Evolutionary conservation across 2,329 filamentous ascomycete species (phyloP).

Genomic region (Aspergillus felis): DNA sequence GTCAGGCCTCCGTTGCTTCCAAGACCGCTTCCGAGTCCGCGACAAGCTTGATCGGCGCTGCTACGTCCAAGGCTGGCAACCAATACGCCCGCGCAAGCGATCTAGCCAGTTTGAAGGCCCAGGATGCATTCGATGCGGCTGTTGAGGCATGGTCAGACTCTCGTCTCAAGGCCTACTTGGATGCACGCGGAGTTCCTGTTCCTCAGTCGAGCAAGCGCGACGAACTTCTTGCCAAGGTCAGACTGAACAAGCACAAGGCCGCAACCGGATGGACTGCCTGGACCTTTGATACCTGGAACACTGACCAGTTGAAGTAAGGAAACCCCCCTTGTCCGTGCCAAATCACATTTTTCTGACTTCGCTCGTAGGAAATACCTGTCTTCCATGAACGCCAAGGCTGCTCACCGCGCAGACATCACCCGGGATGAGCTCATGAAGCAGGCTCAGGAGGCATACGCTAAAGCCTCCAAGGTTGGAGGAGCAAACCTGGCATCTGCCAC

Average conservation of each 20-base stretch:
- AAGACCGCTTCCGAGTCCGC: constrained; percentile 40
- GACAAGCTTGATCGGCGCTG: constrained; percentile 59
- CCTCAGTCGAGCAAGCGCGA: constrained; percentile 68
- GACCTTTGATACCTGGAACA: constrained; percentile 75
- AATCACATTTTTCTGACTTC: constrained; percentile 3
- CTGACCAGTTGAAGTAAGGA: constrained; percentile 63
- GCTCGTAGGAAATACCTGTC: constrained; percentile 46
- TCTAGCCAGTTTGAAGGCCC: constrained; percentile 56
- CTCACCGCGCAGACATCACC: constrained; percentile 60
- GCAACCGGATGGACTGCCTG: constrained; percentile 65
- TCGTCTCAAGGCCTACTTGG: constrained; percentile 72
- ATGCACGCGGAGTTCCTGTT: constrained; percentile 70
- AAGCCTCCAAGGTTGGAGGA: constrained; percentile 46
- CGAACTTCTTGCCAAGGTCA: constrained; percentile 70
- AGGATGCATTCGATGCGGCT: constrained; percentile 64
- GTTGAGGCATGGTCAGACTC: constrained; percentile 67
- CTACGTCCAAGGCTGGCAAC: constrained; percentile 71
- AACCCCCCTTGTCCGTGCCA: neutral
- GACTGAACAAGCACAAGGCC: constrained; percentile 68
- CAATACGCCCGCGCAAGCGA: constrained; percentile 73
- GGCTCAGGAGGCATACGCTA: constrained; percentile 44
- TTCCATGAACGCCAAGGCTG: constrained; percentile 49
- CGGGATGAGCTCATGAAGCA: constrained; percentile 69
- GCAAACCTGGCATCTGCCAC: constrained; percentile 60
- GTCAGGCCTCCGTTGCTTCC: constrained; percentile 52